phyloP scores from a whole-genome alignment of 2,329 filamentous ascomycete genomes.

The Diaporthe batatas region DNA sequence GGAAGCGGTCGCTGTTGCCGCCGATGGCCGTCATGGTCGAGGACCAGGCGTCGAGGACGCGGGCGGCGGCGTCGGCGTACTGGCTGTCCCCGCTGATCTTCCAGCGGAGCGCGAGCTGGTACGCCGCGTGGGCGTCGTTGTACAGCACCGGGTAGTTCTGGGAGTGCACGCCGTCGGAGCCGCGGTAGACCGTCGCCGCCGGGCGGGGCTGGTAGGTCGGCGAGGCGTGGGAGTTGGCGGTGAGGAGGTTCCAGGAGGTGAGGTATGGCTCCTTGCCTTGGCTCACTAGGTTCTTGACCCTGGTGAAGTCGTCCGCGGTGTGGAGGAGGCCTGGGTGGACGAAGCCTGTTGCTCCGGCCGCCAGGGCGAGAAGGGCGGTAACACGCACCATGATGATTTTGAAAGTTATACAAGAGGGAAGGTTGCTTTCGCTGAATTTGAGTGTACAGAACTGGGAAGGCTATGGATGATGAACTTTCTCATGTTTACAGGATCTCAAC shows the following conservation, averaged over 20 bases:
- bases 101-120: constrained; percentile 54
- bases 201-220: constrained; percentile 49
- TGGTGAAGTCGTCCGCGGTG: constrained; percentile 53
- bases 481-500: too few relatives aligned
- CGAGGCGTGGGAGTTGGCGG: constrained; percentile 46
- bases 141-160: constrained; percentile 53
- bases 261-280: constrained; percentile 52
- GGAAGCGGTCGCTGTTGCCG: constrained; percentile 51
- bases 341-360: constrained; percentile 5
- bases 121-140: constrained; percentile 54
- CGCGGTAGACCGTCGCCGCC: constrained; percentile 52
- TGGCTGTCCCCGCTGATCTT: constrained; percentile 49
- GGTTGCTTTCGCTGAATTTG: too few relatives aligned
- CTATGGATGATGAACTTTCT: too few relatives aligned
- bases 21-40: constrained; percentile 50
- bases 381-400: background rate
- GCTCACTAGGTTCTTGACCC: constrained; percentile 55
- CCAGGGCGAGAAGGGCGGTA: background rate
- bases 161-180: constrained; percentile 45
- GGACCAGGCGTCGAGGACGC: constrained; percentile 52
- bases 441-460: too few relatives aligned
- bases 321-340: constrained; percentile 49
- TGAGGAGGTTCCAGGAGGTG: constrained; percentile 52
- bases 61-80: constrained; percentile 50
- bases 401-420: background rate